Evolutionary conservation across 106 monocot species (phyloP), one percentile per base, ranked within the genome.

Genomic region (Dendrobium nobile): DNA sequence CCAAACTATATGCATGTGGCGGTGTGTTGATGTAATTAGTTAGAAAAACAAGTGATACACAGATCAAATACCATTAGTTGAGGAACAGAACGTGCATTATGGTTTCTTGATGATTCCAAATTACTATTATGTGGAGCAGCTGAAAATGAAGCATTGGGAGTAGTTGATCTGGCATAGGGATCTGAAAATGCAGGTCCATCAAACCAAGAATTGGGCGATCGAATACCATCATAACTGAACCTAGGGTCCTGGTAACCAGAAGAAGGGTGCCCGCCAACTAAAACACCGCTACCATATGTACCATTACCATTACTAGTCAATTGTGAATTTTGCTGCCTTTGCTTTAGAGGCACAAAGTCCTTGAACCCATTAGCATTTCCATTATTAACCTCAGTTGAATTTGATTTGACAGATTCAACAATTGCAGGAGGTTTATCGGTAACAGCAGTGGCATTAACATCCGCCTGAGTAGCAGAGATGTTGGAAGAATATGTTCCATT

Each of bases 141-240:
- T 11, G 89, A 79, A 65, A 85, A 75, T 22, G 75, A 54, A 20
- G 74, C 2, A 37, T 72, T 83, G 9, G 61, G 73, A 20, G 72
- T 72, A 20, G 80, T n/a, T 16, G 78, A 79, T 41, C 84, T 84
- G 15, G 86, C 83, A 33, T 90, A 85, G 43, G 80, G 79, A 88
- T 84, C 88, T 79, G 83, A 51, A 26, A 78, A 84, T 6, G 47
- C 54, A 5, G 74, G 51, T n/a, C 77, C 77, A 73, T 93, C 89
- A 65, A 80, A 82, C 91, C 92, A 95, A 4, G 87, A 83, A 61
- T 84, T 61, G 42, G 89, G 84, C 27, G 95, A 88, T 41, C 80
- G 88, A 70, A 84, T 77, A 9, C 87, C 85, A 80, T 87, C 91
- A 86, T 47, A 87, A 44, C 87, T 78, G 51, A 80, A 93, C 82